Percentiles rank a stretch among this genome's conserved stretches.
Conservation (phyloP, 495 filamentous ascomycete genomes). For the Penicillium riverlandense region DNA sequence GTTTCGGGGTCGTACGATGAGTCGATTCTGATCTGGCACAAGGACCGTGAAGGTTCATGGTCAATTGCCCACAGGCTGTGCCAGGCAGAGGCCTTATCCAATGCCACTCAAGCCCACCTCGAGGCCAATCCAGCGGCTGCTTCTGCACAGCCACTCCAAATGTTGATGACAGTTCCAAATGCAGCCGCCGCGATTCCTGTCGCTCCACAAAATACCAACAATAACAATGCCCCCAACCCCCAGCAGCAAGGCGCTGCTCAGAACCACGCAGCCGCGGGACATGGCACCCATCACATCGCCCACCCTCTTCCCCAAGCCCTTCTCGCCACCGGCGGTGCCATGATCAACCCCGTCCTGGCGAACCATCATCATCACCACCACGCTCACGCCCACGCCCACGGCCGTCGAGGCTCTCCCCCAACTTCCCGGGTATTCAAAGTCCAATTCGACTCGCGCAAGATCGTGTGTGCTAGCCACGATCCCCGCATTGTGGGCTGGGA, state of each 20-base stretch:
- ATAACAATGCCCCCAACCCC: no score
- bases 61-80: constrained; percentile 60
- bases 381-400: constrained; percentile 6
- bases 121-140: no score
- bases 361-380: constrained; percentile 17
- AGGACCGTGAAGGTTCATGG: constrained; percentile 77
- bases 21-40: constrained; percentile 88
- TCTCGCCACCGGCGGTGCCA: neutral
- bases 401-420: constrained; percentile 7
- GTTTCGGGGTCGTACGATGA: constrained; percentile 96
- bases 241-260: constrained; percentile 11
- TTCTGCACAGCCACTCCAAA: no score
- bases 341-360: constrained; percentile 1
- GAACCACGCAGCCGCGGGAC: neutral
- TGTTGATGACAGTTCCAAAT: no score
- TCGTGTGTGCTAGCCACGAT: constrained; percentile 90
- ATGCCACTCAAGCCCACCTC: constrained; percentile 24
- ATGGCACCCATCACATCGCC: neutral
- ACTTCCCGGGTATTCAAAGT: constrained; percentile 87
- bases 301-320: constrained; percentile 1
- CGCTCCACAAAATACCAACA: no score
- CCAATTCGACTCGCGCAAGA: constrained; percentile 89
- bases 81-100: constrained; percentile 54
- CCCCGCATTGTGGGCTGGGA: constrained; percentile 95
- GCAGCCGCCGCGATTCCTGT: no score